Percentiles rank a stretch among this genome's conserved stretches.
phyloP scores from a whole-genome alignment of 768 basidiomycete genomes.

The Russula vinacea region DNA sequence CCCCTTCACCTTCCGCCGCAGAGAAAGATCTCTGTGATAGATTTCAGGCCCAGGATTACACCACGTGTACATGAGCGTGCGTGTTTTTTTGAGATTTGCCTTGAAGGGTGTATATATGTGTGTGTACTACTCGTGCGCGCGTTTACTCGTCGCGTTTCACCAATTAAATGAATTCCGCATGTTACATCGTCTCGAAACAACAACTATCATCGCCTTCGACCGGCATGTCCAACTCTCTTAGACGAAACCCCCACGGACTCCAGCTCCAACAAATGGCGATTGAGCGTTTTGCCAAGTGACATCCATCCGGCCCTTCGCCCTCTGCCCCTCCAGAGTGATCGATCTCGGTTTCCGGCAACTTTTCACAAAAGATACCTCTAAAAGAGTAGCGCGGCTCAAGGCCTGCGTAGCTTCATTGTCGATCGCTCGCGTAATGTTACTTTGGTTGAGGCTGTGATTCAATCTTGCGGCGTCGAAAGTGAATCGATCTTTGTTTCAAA shows the following conservation, averaged over 20 bases:
- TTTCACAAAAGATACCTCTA: background rate
- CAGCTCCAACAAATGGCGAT: too few species aligned
- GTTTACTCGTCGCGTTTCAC: background rate
- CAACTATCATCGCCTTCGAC: background rate
- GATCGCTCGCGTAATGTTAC: constrained; percentile 5
- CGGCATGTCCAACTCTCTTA: background rate
- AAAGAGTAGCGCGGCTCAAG: constrained; percentile 6
- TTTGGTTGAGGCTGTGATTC: constrained; percentile 7
- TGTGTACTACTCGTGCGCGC: background rate
- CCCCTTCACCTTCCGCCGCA: background rate
- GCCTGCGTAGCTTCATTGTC: constrained; percentile 13
- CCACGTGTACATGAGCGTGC: constrained; percentile 8
- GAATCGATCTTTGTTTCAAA: background rate
- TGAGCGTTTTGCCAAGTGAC: too few species aligned
- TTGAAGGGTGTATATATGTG: background rate
- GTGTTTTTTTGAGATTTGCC: background rate
- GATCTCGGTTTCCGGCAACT: background rate
- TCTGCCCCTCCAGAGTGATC: background rate
- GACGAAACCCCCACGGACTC: background rate
- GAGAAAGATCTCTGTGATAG: constrained; percentile 15
- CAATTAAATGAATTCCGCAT: background rate
- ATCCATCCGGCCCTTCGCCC: background rate
- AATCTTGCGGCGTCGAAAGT: background rate
- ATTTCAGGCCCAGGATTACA: constrained; percentile 10
- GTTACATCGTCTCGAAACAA: background rate